Conservation (phyloP, 164 flowering plant genomes). For the Santalum album region DNA sequence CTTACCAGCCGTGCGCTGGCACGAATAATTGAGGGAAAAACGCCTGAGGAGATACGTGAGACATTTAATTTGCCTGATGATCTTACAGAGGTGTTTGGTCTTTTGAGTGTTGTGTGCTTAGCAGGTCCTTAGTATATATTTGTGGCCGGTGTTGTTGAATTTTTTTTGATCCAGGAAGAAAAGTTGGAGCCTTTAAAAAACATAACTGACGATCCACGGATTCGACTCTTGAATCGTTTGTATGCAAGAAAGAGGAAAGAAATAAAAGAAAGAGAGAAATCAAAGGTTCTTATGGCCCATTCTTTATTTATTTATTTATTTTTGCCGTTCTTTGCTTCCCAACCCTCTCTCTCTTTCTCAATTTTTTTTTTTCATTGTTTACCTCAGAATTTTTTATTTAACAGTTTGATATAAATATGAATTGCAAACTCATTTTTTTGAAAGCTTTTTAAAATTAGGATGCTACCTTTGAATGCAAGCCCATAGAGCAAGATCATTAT, state of each 20-base stretch:
- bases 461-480: too few species aligned
- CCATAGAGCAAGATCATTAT: too few species aligned
- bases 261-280: conserved; percentile 63
- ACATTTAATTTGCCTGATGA: conserved; percentile 91
- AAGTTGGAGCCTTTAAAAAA: conserved; percentile 87
- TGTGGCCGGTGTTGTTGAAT: conserved; percentile 4
- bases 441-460: background rate
- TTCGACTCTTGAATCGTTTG: conserved; percentile 74
- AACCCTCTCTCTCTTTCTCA: too few species aligned
- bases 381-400: background rate
- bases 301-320: too few species aligned
- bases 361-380: too few species aligned
- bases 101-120: background rate
- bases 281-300: conserved; percentile 49
- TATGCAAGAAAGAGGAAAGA: conserved; percentile 94
- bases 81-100: conserved; percentile 74
- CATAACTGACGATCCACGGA: conserved; percentile 82
- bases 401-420: background rate
- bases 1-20: conserved; percentile 91
- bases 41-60: conserved; percentile 88
- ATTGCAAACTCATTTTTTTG: background rate
- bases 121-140: background rate
- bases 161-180: conserved; percentile 60
- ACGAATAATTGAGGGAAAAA: conserved; percentile 88
- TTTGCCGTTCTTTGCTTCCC: too few species aligned